phyloP scores from a whole-genome alignment of 345 rosid species.

The Nephelium lappaceum region DNA sequence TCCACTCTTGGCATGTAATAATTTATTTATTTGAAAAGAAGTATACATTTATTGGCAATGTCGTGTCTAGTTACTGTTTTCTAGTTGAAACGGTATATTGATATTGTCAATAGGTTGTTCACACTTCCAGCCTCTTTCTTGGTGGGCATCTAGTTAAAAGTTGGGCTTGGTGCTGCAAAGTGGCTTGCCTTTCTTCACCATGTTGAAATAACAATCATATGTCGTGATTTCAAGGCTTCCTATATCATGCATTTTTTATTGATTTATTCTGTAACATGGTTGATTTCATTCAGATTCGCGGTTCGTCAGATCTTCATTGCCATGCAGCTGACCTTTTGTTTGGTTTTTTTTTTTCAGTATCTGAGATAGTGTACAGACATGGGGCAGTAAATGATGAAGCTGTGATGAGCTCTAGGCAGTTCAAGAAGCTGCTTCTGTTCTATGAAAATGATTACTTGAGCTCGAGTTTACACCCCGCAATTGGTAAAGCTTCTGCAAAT shows the following conservation, averaged over 20 bases:
- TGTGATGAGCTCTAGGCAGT: too few species aligned
- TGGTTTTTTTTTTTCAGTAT: too few species aligned
- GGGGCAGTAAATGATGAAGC: too few species aligned
- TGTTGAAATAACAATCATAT: conserved; percentile 81
- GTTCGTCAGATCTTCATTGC: conserved; percentile 18
- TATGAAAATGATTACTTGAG: too few species aligned
- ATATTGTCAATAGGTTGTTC: conserved; percentile 70
- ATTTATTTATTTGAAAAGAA: not conserved
- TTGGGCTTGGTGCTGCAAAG: conserved; percentile 88
- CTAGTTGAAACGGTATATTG: not conserved
- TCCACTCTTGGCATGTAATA: not conserved
- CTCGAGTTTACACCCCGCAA: too few species aligned
- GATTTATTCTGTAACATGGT: not conserved
- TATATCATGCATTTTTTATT: conserved; percentile 50
- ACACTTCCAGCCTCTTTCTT: conserved; percentile 79
- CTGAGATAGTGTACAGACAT: too few species aligned
- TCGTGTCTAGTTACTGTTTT: not conserved
- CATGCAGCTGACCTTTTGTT: conserved; percentile 13
- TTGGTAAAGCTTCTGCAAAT: too few species aligned
- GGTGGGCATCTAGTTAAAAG: conserved; percentile 69
- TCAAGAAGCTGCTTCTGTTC: too few species aligned
- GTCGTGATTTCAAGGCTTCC: conserved; percentile 94
- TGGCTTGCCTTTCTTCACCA: conserved; percentile 96
- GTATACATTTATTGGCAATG: not conserved
- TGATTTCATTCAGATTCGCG: conserved; percentile 22